Evolutionary conservation across 2,329 filamentous ascomycete species (phyloP).

Genomic region (Myrmaecium sp.): DNA sequence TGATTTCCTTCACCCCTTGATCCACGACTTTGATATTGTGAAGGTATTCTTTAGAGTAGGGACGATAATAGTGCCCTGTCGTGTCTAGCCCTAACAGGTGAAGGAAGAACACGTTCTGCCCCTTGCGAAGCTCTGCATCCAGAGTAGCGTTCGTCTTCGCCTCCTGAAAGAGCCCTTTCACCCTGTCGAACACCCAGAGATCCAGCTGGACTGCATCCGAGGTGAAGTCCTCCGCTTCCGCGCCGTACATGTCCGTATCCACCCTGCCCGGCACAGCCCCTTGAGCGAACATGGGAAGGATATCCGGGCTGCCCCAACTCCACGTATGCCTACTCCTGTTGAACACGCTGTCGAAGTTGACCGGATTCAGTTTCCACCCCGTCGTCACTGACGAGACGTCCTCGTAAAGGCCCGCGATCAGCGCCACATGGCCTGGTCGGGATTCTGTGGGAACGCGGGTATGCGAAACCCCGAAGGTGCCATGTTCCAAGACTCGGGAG

Average conservation of each 20-base stretch:
- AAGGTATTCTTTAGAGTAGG: constrained; percentile 90
- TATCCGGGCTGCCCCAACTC: constrained; percentile 98
- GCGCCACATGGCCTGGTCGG: constrained; percentile 83
- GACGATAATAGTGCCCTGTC: constrained; percentile 67
- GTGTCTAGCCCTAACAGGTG: constrained; percentile 89
- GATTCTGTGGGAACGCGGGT: constrained; percentile 95
- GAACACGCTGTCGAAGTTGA: constrained; percentile 98
- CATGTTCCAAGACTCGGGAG: constrained; percentile 71
- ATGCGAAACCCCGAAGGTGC: constrained; percentile 93
- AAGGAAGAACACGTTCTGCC: constrained; percentile 87
- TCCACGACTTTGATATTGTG: constrained; percentile 92
- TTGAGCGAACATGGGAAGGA: constrained; percentile 89
- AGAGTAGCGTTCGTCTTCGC: constrained; percentile 65
- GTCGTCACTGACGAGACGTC: constrained; percentile 96
- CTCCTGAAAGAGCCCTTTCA: constrained; percentile 69
- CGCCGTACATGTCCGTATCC: constrained; percentile 68
- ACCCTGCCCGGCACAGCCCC: constrained; percentile 80
- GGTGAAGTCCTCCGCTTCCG: constrained; percentile 82
- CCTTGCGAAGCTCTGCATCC: constrained; percentile 53
- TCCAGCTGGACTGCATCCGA: constrained; percentile 67
- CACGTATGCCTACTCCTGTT: constrained; percentile 93
- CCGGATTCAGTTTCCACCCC: constrained; percentile 95
- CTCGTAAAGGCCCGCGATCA: constrained; percentile 93
- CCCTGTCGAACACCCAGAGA: constrained; percentile 88
- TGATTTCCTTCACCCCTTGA: constrained; percentile 70